These are phyloP conservation scores for Saccharomycopsis microspora DNA, from an alignment of 805 yeast species.

Conservation along the genomic window DNA sequence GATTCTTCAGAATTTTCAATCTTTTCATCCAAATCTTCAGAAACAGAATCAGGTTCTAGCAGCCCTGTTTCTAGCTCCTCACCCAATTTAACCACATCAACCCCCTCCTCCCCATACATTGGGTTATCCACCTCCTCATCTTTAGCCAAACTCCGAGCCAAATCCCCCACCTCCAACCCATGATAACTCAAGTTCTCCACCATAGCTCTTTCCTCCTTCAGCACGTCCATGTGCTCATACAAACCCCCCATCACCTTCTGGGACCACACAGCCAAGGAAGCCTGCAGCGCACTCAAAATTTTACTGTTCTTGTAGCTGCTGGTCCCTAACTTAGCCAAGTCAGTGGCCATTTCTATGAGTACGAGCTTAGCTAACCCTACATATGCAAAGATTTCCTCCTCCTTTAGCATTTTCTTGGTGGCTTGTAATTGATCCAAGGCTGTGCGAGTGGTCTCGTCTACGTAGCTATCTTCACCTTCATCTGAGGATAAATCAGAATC, in stretches of 20 bases:
- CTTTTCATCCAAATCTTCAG: conserved; percentile 1
- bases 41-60: conserved; percentile 9
- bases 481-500: neutral
- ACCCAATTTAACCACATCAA: neutral
- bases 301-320: conserved; percentile 38
- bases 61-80: neutral
- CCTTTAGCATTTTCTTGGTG: conserved; percentile 72
- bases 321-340: conserved; percentile 45
- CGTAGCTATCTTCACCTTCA: conserved; percentile 26
- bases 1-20: conserved; percentile 8
- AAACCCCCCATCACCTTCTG: conserved; percentile 56
- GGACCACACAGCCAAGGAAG: conserved; percentile 79
- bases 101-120: conserved; percentile 21
- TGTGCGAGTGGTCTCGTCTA: conserved; percentile 24
- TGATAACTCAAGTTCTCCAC: conserved; percentile 77
- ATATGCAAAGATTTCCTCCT: conserved; percentile 83
- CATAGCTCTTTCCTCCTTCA: conserved; percentile 73
- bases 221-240: conserved; percentile 71
- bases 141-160: conserved; percentile 49
- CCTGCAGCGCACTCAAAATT: conserved; percentile 55
- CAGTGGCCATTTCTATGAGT: conserved; percentile 71
- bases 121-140: conserved; percentile 43
- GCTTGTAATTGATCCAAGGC: conserved; percentile 62
- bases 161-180: conserved; percentile 66
- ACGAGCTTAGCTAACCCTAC: conserved; percentile 73